Conservation (phyloP, 345 rosid species). For the Durio zibethinus region DNA sequence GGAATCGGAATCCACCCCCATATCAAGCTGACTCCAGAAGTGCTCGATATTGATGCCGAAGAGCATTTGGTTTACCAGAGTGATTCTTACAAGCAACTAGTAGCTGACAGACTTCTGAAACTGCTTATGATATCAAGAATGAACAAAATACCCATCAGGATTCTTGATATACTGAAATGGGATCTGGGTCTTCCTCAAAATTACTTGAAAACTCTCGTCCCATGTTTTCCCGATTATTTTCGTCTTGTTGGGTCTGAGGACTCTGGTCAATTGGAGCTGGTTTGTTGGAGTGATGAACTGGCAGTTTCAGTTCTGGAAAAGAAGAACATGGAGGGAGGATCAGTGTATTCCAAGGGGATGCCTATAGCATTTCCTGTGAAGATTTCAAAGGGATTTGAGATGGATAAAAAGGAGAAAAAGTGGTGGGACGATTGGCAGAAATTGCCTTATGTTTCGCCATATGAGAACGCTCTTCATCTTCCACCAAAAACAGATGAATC, state of each 20-base stretch:
- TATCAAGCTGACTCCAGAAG: slow-evolving; percentile 72
- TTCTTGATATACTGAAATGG: slow-evolving; percentile 67
- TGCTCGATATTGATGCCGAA: slow-evolving; percentile 69
- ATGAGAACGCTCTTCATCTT: slow-evolving; percentile 57
- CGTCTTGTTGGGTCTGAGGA: slow-evolving; percentile 35
- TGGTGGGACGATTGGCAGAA: slow-evolving; percentile 84
- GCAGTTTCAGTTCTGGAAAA: slow-evolving; percentile 61
- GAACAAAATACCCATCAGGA: slow-evolving; percentile 50
- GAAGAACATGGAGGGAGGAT: slow-evolving; percentile 37
- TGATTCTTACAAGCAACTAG: slow-evolving; percentile 50
- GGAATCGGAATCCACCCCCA: slow-evolving; percentile 73
- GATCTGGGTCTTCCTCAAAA: slow-evolving; percentile 82
- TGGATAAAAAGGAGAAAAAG: slow-evolving; percentile 74
- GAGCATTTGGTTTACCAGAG: slow-evolving; percentile 82
- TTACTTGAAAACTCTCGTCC: slow-evolving; percentile 44
- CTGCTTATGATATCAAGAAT: slow-evolving; percentile 65
- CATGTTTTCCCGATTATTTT: slow-evolving; percentile 84
- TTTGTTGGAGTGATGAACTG: slow-evolving; percentile 72
- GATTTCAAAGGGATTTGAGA: slow-evolving; percentile 56
- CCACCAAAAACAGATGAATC: slow-evolving; percentile 62
- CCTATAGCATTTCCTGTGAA: slow-evolving; percentile 57
- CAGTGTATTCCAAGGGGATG: slow-evolving; percentile 36
- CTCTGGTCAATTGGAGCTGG: slow-evolving; percentile 55
- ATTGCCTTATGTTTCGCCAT: slow-evolving; percentile 79
- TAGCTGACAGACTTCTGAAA: slow-evolving; percentile 70